A percentile compares a stretch with the other conserved stretches of the same genome.
phyloP scores from a whole-genome alignment of 371 early-diverging fungal genomes.

The Mucor indicus region DNA sequence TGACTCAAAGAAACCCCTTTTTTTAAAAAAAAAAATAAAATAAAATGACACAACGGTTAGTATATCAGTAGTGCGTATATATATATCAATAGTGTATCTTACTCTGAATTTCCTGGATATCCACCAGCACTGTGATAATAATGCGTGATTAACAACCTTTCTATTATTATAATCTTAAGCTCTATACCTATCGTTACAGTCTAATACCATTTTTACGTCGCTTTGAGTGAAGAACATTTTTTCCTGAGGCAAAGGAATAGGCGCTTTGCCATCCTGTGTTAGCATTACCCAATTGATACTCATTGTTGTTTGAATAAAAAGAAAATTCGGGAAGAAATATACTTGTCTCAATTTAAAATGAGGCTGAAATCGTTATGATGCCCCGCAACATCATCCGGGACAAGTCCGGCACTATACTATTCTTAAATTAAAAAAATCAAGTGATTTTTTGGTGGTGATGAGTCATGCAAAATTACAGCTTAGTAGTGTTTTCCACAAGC shows the following conservation, averaged over 20 bases:
- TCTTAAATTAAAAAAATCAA: no score
- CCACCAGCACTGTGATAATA: slow-evolving; percentile 16
- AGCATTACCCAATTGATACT: slow-evolving; percentile 57
- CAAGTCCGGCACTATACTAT: no score
- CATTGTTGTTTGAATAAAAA: slow-evolving; percentile 26
- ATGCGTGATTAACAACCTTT: neutral
- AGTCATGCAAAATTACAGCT: no score
- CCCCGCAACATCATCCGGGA: no score
- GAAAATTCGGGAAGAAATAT: neutral
- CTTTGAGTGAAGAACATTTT: slow-evolving; percentile 40
- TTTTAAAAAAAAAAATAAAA: neutral
- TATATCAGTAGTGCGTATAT: neutral
- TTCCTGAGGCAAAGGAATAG: slow-evolving; percentile 51
- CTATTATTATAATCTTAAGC: neutral
- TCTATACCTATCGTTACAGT: slow-evolving; percentile 34
- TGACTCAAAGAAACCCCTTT: slow-evolving; percentile 28
- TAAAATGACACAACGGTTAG: neutral
- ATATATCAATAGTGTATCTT: neutral
- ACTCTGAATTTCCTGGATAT: slow-evolving; percentile 42
- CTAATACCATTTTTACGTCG: slow-evolving; percentile 29
- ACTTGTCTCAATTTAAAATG: no score
- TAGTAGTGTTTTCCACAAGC: no score
- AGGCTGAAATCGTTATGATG: no score
- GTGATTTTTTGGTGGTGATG: no score
- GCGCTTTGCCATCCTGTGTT: slow-evolving; percentile 27